Evolutionary conservation across 352 stramenopile species (phyloP).

Genomic region (Pilasporangium apinafurcum): DNA sequence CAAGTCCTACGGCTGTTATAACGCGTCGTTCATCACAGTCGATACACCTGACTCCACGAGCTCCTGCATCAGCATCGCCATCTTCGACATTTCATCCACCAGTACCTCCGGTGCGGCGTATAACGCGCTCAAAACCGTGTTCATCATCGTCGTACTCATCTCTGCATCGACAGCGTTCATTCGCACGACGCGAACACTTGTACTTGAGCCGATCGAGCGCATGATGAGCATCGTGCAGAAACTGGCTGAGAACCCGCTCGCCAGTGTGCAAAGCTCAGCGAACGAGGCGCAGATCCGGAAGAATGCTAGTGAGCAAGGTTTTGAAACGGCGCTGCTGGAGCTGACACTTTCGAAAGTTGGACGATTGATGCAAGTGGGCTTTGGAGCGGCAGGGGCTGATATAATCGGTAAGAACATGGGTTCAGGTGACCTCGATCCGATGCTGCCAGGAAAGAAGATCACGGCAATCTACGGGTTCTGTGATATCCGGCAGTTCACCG

Average conservation of each 20-base stretch:
- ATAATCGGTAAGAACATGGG: slow-evolving; percentile 88
- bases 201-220: slow-evolving; percentile 87
- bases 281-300: slow-evolving; percentile 63
- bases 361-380: slow-evolving; percentile 82
- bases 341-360: slow-evolving; percentile 81
- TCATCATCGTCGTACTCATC: slow-evolving; percentile 83
- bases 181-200: slow-evolving; percentile 70
- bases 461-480: slow-evolving; percentile 94
- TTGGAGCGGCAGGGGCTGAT: slow-evolving; percentile 71
- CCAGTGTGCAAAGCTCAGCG: slow-evolving; percentile 66
- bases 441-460: slow-evolving; percentile 88
- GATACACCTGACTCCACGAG: slow-evolving; percentile 41
- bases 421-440: slow-evolving; percentile 82
- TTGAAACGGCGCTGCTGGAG: slow-evolving; percentile 74
- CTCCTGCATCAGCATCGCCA: slow-evolving; percentile 63
- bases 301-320: slow-evolving; percentile 73
- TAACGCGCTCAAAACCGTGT: slow-evolving; percentile 85
- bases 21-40: slow-evolving; percentile 43
- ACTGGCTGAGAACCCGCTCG: slow-evolving; percentile 82
- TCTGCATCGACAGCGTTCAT: slow-evolving; percentile 79
- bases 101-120: slow-evolving; percentile 48
- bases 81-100: slow-evolving; percentile 76
- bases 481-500: slow-evolving; percentile 92
- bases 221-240: slow-evolving; percentile 89
- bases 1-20: slow-evolving; percentile 75